Conservation (phyloP, 352 stramenopile species). For the Globisporangium splendens region DNA sequence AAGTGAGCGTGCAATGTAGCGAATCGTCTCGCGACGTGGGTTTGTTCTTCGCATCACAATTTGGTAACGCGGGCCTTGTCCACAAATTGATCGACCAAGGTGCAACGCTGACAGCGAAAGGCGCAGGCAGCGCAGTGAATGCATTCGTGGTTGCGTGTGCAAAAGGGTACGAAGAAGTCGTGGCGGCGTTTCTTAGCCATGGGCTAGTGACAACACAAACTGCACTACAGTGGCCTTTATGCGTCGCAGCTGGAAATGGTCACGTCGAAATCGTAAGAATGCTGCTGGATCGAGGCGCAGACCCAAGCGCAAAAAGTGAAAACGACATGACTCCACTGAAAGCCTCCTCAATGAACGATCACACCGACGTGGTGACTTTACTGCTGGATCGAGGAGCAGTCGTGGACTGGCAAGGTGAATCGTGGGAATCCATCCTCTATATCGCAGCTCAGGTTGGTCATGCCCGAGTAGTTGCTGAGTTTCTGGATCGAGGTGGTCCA, state of each 20-base stretch:
- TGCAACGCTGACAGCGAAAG: background rate
- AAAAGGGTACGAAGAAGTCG: constrained; percentile 1
- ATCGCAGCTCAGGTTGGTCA: constrained; percentile 5
- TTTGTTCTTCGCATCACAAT: constrained; percentile 3
- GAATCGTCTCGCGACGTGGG: constrained; percentile 7
- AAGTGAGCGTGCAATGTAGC: background rate
- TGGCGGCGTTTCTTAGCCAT: constrained; percentile 1
- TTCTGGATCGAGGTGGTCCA: constrained; percentile 1
- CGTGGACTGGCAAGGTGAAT: constrained; percentile 3
- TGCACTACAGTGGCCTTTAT: background rate
- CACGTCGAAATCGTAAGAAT: constrained; percentile 1
- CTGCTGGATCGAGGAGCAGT: constrained; percentile 4
- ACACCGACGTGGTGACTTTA: constrained; percentile 5
- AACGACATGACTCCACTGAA: constrained; percentile 1
- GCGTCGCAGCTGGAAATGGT: constrained; percentile 2
- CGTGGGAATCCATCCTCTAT: background rate
- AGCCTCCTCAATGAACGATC: background rate
- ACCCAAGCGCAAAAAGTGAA: constrained; percentile 1
- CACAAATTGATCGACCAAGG: constrained; percentile 3
- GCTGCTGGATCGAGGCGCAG: constrained; percentile 1
- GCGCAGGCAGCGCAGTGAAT: background rate
- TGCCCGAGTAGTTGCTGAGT: constrained; percentile 2
- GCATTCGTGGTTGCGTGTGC: constrained; percentile 5
- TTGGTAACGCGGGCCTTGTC: constrained; percentile 4
- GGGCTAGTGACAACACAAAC: background rate